Conservation (phyloP, 306 rosid species). For the barrel medic (Medicago truncatula) region MtrunA17r5.0-ANR NC_053042.1:687001-687500, state of each 20-base stretch:
- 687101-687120: constrained; percentile 16
- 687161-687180: neutral
- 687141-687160: neutral
- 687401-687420: constrained; percentile 16
- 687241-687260: neutral
- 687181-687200: neutral
- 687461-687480: neutral
- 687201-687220: neutral
- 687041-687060: constrained; percentile 65
- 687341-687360: neutral
- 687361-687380: neutral
- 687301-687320: neutral
- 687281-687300: too few relatives aligned
- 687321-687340: neutral
- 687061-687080: constrained; percentile 59
- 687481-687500: neutral
- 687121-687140: neutral
- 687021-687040: constrained; percentile 51
- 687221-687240: constrained; percentile 5
- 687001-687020: constrained; percentile 48
- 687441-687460: neutral
- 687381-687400: constrained; percentile 4
- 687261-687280: neutral
- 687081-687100: neutral
- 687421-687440: neutral